These are phyloP conservation scores for Alternaria viburni DNA, from an alignment of 2,329 filamentous ascomycete species.

Conservation along the genomic window DNA sequence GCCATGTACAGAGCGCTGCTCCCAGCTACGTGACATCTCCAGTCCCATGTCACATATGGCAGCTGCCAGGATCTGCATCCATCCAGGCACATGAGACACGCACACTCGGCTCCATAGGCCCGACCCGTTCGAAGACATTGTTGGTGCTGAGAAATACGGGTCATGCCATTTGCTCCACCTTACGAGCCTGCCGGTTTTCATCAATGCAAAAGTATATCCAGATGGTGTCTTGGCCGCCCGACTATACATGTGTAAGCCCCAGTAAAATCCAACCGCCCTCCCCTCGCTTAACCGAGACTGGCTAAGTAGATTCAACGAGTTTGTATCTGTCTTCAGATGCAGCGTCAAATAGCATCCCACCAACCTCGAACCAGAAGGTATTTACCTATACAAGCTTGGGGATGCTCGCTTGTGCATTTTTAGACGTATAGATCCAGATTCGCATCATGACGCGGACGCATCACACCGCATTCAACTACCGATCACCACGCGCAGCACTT, in stretches of 20 bases:
- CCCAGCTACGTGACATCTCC: background rate
- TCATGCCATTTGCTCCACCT: conserved; percentile 5
- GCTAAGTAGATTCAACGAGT: background rate
- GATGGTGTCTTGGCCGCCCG: conserved; percentile 4
- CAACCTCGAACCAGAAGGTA: background rate
- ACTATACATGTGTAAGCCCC: background rate
- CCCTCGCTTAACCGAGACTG: background rate
- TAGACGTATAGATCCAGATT: background rate
- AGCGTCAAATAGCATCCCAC: background rate
- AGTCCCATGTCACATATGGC: background rate
- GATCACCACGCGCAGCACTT: background rate
- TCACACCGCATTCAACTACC: conserved; percentile 2
- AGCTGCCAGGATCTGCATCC: background rate
- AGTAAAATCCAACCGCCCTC: background rate
- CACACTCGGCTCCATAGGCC: conserved; percentile 3
- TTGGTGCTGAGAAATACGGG: conserved; percentile 1
- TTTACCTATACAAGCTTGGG: background rate
- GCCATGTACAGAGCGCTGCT: background rate
- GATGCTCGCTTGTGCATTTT: background rate
- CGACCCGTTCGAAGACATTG: background rate
- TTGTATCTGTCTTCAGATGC: background rate
- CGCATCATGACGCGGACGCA: background rate
- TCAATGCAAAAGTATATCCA: background rate
- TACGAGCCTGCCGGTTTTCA: background rate
- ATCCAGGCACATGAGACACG: background rate